Base-by-base conservation (phyloP, 148 eudicot species). In the Rhododendron simsii region DNA sequence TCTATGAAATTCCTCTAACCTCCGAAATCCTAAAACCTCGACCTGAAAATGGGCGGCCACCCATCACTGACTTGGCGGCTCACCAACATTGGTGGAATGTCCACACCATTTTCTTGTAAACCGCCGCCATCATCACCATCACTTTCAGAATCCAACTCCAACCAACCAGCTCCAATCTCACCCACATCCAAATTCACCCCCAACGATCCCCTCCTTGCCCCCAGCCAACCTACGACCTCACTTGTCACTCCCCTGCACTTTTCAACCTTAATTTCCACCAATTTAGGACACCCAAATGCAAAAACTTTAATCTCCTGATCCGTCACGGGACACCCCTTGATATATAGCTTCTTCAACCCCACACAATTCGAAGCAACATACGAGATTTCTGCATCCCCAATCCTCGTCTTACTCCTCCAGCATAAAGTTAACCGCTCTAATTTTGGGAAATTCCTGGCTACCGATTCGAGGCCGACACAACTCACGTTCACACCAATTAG, bases 231-330 rank as follows among this genome's bases (percentile, higher is more conserved):
- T 3, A 90, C 90, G 41, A 88, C 90, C 14, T 94, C 94, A 73
- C 83, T 86, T 2, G 92, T 93, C 75, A 95, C 98, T 80, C 89
- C 93, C 84, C 86, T 92, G 87, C 98, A 95, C 87, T 91, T 95
- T 88, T 94, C 94, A 9, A 95, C 94, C 90, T 94, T 94, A n/a
- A 95, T 90, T 85, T 95, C 94, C 53, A 92, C 93, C 88, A 95
- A 90, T 85, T 94, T 93, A 1, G 98, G 98, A 33, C 98, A 95
- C 33, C 96, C 95, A 83, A 86, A 89, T 53, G 94, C 94, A 23
- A 95, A 89, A 9, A 93, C 84, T 84, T 91, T 89, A 82, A 95
- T 89, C 45, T 95, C 98, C 75, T 81, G 71, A 88, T 95, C 93
- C 20, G 98, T 89, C 80, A 95, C 92, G 0, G 91, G 93, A 57